Evolutionary conservation across 164 flowering plant genomes (phyloP), one percentile per base, ranked within the genome.

Genomic region (Vitis riparia): DNA sequence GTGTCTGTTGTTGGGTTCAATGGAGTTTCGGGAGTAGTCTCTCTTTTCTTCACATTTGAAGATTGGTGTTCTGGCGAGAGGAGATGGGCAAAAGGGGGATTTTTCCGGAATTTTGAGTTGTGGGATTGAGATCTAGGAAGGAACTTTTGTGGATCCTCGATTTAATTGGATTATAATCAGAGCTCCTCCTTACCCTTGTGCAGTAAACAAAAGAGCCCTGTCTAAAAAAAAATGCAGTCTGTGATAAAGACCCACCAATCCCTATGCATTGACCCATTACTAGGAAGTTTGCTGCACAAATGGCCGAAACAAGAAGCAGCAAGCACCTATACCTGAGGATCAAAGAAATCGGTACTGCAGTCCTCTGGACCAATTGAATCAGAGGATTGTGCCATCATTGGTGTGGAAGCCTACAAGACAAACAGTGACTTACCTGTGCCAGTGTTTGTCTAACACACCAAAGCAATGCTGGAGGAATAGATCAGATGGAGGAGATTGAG

Each of bases 201-300:
- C 85, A 11, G 85, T 80, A 65, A 80, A 73, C 80, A 87, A 91
- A 74, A 80, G 85, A 81, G 78, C 73, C 65, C 76, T 81, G 29
- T 66, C 82, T 14, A 87, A 90, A 91, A 71, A 91, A 71, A 59
- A 51, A 86, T 75, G 88, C 61, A 5, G 37, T 69, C n/a, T 67
- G 76, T 73, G 71, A 71, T 9, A 85, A 86, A 82, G 80, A 65
- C 55, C 88, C 79, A 16, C 78, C 68, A 17, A 55, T 77, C 66
- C 89, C 85, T 8, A 75, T 56, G 55, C 85, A 85, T 80, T 83
- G 97, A n/a, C 94, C 94, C 2, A 72, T 90, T 68, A 90, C 97
- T 47, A 92, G 97, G 91, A 87, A 82, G 65, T 87, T 87, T 81
- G 91, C 97, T 30, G 92, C 93, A 15, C 86, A 90, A 75, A 63